These are phyloP conservation scores for Erythrobasidium yunnanense DNA, from an alignment of 768 basidiomycete genomes.

Conservation along the genomic window DNA sequence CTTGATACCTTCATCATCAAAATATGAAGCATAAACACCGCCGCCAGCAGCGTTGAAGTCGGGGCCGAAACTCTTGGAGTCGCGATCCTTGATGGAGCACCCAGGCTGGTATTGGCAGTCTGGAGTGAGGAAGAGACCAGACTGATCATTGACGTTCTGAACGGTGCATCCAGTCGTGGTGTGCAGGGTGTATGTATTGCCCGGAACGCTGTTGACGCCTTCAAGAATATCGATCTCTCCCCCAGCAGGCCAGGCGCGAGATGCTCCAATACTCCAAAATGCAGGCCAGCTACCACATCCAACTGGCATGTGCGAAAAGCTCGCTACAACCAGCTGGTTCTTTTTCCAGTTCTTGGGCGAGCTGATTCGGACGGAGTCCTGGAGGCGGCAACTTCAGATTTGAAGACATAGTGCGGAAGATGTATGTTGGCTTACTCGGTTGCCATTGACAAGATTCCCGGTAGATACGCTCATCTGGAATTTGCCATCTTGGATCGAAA, in stretches of 20 bases:
- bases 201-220: constrained; percentile 57
- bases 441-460: constrained; percentile 1
- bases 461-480: constrained; percentile 23
- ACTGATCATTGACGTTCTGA: neutral
- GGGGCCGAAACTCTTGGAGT: constrained; percentile 7
- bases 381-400: neutral
- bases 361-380: constrained; percentile 25
- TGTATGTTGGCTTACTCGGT: neutral
- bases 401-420: neutral
- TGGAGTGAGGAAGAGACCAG: neutral
- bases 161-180: constrained; percentile 5
- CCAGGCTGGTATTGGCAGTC: constrained; percentile 15
- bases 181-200: constrained; percentile 46
- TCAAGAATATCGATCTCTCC: constrained; percentile 69
- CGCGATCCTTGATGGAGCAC: constrained; percentile 23
- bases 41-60: constrained; percentile 42
- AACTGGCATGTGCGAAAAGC: constrained; percentile 19
- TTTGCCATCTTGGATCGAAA: constrained; percentile 15
- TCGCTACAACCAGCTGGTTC: constrained; percentile 8
- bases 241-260: constrained; percentile 29
- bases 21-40: constrained; percentile 47
- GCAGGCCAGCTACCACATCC: constrained; percentile 30
- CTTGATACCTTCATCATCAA: constrained; percentile 28
- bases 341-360: constrained; percentile 25
- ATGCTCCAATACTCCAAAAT: constrained; percentile 29